phyloP scores from a whole-genome alignment of 2,329 filamentous ascomycete genomes.

The Hypoxylon rubiginosum region DNA sequence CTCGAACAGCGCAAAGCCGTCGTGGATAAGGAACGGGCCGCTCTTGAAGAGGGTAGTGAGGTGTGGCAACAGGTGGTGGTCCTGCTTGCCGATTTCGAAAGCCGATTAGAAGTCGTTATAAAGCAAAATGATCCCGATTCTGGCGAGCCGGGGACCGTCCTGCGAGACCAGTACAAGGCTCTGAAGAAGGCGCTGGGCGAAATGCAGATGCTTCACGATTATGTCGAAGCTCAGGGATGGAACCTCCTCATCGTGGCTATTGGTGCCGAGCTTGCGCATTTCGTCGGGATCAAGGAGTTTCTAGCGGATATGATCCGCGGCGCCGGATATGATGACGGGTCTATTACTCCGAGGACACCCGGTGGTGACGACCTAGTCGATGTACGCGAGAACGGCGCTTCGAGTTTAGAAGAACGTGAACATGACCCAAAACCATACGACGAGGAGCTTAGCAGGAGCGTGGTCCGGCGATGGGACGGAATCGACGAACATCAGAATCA shows the following conservation, averaged over 20 bases:
- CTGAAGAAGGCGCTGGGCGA: slow-evolving; percentile 68
- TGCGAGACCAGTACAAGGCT: slow-evolving; percentile 65
- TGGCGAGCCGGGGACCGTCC: slow-evolving; percentile 53
- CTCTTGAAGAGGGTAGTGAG: slow-evolving; percentile 75
- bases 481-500: slow-evolving; percentile 48
- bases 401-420: slow-evolving; percentile 7
- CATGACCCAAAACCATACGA: slow-evolving; percentile 39
- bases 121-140: slow-evolving; percentile 46
- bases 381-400: slow-evolving; percentile 21
- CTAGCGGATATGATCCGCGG: slow-evolving; percentile 58
- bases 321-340: slow-evolving; percentile 48
- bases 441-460: slow-evolving; percentile 50
- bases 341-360: slow-evolving; percentile 25
- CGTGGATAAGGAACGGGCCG: slow-evolving; percentile 72
- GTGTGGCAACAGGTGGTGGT: slow-evolving; percentile 75
- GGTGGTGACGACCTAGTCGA: slow-evolving; percentile 35
- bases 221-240: slow-evolving; percentile 75
- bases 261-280: slow-evolving; percentile 78
- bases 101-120: slow-evolving; percentile 45
- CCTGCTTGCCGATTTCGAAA: slow-evolving; percentile 75
- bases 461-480: slow-evolving; percentile 53
- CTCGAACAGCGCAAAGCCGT: slow-evolving; percentile 67
- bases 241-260: slow-evolving; percentile 82
- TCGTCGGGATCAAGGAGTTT: slow-evolving; percentile 70
- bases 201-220: slow-evolving; percentile 66